These are phyloP conservation scores for Agastache rugosa DNA, from an alignment of 257 asterid genomes.

Conservation along the genomic window DNA sequence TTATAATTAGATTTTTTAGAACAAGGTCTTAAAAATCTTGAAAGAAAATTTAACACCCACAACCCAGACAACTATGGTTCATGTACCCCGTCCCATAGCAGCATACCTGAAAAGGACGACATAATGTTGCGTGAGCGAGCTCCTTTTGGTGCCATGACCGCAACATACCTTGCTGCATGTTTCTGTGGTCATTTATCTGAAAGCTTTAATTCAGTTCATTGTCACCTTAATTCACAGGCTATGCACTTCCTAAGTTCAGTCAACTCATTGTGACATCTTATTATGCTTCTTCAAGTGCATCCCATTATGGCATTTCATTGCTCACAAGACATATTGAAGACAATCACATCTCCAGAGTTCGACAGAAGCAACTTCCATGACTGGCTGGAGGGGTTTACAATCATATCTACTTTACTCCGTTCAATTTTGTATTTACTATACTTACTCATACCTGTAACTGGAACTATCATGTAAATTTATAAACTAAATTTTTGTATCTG, in stretches of 20 bases:
- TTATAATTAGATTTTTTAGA: no score
- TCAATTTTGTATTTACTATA: constrained; percentile 34
- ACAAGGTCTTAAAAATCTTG: neutral
- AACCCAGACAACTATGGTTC: neutral
- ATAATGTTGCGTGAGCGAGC: neutral
- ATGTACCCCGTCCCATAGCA: neutral
- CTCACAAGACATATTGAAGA: constrained; percentile 82
- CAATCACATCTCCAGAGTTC: constrained; percentile 53
- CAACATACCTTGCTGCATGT: neutral
- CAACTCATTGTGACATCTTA: constrained; percentile 85
- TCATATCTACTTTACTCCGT: constrained; percentile 18
- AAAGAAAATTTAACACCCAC: neutral
- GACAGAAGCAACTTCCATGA: constrained; percentile 59
- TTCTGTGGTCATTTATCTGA: neutral
- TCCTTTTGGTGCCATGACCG: neutral
- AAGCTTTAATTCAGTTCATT: neutral
- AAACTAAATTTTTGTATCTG: neutral
- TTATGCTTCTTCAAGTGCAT: constrained; percentile 83
- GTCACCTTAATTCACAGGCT: constrained; percentile 62
- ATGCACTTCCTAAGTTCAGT: constrained; percentile 76
- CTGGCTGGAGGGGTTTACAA: constrained; percentile 50
- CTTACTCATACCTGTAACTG: neutral
- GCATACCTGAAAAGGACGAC: neutral
- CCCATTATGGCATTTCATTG: constrained; percentile 77
- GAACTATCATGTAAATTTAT: constrained; percentile 27